These are phyloP conservation scores for Lobosporangium transversale DNA, from an alignment of 192 early-diverging fungal genomes.

Conservation along the genomic window DNA sequence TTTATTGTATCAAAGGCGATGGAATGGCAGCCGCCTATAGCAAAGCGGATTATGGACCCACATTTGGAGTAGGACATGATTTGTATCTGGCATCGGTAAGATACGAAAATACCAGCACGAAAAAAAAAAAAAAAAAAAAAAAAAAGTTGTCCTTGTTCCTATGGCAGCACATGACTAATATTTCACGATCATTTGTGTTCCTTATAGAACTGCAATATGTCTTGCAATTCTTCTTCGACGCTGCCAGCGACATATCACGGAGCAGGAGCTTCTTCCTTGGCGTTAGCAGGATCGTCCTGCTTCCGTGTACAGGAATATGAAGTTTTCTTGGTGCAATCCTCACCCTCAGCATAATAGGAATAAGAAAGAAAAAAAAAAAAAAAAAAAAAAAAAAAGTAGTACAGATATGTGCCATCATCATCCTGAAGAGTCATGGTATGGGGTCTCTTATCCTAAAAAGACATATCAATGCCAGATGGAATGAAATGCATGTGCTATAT, in stretches of 20 bases:
- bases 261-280: slow-evolving; percentile 16
- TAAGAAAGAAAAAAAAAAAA: slow-evolving; percentile 1
- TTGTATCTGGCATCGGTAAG: slow-evolving; percentile 42
- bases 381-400: no score
- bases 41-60: slow-evolving; percentile 44
- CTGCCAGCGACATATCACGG: slow-evolving; percentile 43
- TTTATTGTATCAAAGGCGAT: slow-evolving; percentile 38
- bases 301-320: slow-evolving; percentile 47
- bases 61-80: slow-evolving; percentile 47
- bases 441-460: no score
- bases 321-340: slow-evolving; percentile 40
- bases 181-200: background rate
- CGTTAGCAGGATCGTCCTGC: slow-evolving; percentile 37
- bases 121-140: no score
- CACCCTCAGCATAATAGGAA: background rate
- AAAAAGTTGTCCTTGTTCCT: no score
- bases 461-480: no score
- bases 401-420: no score
- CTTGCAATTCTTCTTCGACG: slow-evolving; percentile 24
- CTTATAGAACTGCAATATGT: slow-evolving; percentile 38
- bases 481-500: no score
- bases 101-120: background rate
- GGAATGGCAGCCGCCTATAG: slow-evolving; percentile 39
- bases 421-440: no score
- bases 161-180: no score